Conservation (phyloP, 1,284 basidiomycete genomes). For the Trametes hirsuta region DNA sequence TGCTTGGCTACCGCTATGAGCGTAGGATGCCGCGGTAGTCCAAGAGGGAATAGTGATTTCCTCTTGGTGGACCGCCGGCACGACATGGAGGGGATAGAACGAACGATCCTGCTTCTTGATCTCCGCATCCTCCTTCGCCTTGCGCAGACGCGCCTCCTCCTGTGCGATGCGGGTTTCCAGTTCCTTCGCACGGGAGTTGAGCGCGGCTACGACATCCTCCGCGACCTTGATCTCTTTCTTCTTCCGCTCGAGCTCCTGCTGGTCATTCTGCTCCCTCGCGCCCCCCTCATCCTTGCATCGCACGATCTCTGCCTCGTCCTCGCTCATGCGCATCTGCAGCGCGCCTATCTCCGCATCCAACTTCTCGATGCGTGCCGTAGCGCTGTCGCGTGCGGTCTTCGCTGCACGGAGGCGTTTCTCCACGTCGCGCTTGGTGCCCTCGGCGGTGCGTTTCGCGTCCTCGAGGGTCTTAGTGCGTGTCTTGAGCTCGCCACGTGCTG, state of each 20-base stretch:
- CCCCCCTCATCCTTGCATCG: conserved; percentile 45
- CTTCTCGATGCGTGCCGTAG: conserved; percentile 65
- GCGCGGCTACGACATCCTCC: conserved; percentile 58
- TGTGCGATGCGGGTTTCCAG: conserved; percentile 42
- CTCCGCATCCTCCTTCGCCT: conserved; percentile 55
- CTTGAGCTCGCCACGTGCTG: conserved; percentile 77
- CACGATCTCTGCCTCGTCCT: conserved; percentile 56
- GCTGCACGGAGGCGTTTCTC: conserved; percentile 84
- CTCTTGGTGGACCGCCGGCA: conserved; percentile 29
- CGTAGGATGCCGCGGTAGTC: conserved; percentile 24
- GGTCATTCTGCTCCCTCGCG: conserved; percentile 46
- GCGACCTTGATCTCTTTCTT: conserved; percentile 69
- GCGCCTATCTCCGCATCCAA: conserved; percentile 71
- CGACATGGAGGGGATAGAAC: conserved; percentile 38
- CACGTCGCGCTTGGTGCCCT: conserved; percentile 78
- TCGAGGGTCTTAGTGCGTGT: conserved; percentile 82
- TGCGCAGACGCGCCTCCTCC: conserved; percentile 55
- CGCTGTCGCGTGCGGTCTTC: conserved; percentile 66
- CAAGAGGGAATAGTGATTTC: conserved; percentile 27
- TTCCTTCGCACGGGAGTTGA: conserved; percentile 40
- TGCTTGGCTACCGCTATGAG: conserved; percentile 1
- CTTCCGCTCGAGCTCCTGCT: conserved; percentile 59
- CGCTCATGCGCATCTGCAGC: conserved; percentile 55
- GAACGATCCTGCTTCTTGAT: conserved; percentile 47
- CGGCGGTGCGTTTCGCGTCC: conserved; percentile 84